Percentiles rank a stretch among this genome's conserved stretches.
These are phyloP conservation scores for Haplosporangium sp. DNA, from an alignment of 371 early-diverging fungal genomes.

Conservation along the genomic window DNA sequence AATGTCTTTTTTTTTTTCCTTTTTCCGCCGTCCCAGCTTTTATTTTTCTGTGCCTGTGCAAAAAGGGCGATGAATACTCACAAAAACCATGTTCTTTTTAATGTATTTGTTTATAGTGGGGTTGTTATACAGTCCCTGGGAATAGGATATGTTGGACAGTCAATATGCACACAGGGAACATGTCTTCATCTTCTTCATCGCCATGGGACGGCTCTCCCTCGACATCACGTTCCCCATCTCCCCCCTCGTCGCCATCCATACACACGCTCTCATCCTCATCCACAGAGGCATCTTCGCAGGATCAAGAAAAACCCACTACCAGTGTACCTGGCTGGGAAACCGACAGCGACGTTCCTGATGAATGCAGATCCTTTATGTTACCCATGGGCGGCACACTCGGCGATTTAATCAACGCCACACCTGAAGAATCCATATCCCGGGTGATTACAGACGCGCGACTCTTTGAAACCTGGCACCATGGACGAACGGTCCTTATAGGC, in stretches of 20 bases:
- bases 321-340: conserved; percentile 11
- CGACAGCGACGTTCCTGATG: conserved; percentile 1
- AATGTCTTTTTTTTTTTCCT: not conserved
- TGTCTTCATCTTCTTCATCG: not conserved
- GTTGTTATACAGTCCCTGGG: conserved; percentile 26
- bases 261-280: conserved; percentile 7
- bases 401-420: conserved; percentile 24
- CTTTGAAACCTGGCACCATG: conserved; percentile 39
- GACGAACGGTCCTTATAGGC: conserved; percentile 26
- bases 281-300: not conserved
- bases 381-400: conserved; percentile 21
- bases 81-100: not conserved
- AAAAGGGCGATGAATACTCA: too few relatives aligned
- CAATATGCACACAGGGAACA: conserved; percentile 27
- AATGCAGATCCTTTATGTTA: conserved; percentile 10
- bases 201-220: not conserved
- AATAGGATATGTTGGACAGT: conserved; percentile 33
- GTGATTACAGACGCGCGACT: conserved; percentile 22
- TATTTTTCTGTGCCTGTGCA: too few relatives aligned
- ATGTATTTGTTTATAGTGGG: conserved; percentile 7
- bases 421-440: conserved; percentile 6
- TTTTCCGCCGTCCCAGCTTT: too few relatives aligned
- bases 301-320: not conserved
- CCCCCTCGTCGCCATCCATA: conserved; percentile 16
- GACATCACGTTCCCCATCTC: conserved; percentile 5